phyloP scores from a whole-genome alignment of 345 rosid species.

The Gossypium ekmanianum region DNA sequence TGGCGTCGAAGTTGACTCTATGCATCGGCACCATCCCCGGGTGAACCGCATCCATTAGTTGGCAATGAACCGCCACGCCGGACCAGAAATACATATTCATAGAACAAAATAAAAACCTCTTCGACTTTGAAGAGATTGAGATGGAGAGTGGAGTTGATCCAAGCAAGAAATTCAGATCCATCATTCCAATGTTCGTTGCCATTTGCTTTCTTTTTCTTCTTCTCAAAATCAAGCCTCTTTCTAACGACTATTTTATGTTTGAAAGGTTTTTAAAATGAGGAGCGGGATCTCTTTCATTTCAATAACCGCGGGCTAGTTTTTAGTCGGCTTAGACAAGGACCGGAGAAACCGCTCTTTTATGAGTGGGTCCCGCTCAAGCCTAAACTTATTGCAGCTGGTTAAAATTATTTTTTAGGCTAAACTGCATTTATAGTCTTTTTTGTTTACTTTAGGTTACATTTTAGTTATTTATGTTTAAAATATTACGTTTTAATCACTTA shows the following conservation, averaged over 20 bases:
- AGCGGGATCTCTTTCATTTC: neutral
- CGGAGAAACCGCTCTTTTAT: neutral
- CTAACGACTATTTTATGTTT: neutral
- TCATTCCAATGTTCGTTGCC: no score
- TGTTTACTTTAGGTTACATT: no score
- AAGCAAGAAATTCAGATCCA: slow-evolving; percentile 88
- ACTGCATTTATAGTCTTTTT: rapidly evolving
- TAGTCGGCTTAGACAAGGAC: neutral
- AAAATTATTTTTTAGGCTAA: no score
- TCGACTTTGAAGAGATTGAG: slow-evolving; percentile 94
- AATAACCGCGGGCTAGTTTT: neutral
- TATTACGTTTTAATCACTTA: no score
- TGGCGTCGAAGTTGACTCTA: slow-evolving; percentile 93
- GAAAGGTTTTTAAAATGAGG: neutral
- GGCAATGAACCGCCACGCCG: slow-evolving; percentile 69
- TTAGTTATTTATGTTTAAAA: no score
- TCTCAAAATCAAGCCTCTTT: neutral
- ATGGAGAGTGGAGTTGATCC: slow-evolving; percentile 89
- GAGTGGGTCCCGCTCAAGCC: neutral
- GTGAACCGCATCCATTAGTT: slow-evolving; percentile 83
- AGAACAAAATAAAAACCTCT: slow-evolving; percentile 44
- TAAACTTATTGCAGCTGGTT: no score
- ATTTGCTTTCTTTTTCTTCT: neutral
- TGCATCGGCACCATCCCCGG: slow-evolving; percentile 95
- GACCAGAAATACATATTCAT: neutral